phyloP scores from a whole-genome alignment of 2,329 filamentous ascomycete species.

The Colletotrichum acutatum region DNA sequence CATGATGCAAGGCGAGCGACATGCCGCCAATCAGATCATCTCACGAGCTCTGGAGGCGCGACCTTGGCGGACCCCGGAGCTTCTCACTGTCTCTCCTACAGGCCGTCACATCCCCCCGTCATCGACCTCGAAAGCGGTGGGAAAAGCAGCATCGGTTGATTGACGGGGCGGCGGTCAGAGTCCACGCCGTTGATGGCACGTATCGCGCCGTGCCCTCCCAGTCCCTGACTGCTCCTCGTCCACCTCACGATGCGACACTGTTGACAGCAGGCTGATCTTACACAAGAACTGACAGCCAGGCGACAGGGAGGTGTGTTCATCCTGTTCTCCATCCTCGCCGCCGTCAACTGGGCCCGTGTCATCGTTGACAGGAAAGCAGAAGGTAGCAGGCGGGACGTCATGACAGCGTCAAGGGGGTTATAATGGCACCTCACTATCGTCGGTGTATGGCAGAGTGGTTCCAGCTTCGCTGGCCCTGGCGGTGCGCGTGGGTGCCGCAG shows the following conservation, averaged over 20 bases:
- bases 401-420: constrained; percentile 20
- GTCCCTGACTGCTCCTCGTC: background rate
- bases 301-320: background rate
- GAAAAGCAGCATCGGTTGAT: background rate
- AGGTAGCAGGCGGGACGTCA: constrained; percentile 28
- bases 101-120: background rate
- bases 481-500: background rate
- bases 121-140: background rate
- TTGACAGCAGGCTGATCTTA: background rate
- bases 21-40: background rate
- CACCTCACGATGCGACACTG: background rate
- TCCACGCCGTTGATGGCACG: background rate
- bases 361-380: background rate
- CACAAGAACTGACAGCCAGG: background rate
- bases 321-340: background rate
- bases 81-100: too few species aligned
- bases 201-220: background rate
- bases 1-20: background rate
- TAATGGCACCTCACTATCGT: constrained; percentile 24
- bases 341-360: background rate
- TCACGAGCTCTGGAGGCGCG: background rate
- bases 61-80: background rate
- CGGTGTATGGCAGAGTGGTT: background rate
- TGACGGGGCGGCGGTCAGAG: background rate
- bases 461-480: constrained; percentile 3